Conservation (phyloP, 2,329 filamentous ascomycete genomes). For the Verticillium nubilum region DNA sequence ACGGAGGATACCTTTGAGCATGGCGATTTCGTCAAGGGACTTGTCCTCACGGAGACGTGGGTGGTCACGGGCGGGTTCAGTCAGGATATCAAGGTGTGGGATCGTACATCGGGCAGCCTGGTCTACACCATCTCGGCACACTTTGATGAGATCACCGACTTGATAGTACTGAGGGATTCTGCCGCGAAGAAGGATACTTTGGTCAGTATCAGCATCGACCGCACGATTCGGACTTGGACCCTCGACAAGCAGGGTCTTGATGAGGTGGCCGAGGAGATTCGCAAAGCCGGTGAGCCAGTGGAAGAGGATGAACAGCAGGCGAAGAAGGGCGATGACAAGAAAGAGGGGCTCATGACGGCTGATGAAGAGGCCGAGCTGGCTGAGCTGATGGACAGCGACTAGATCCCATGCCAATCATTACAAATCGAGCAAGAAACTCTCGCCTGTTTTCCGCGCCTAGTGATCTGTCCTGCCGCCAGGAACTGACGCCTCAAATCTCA, state of each 20-base stretch:
- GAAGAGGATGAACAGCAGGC: slow-evolving; percentile 41
- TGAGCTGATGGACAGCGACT: slow-evolving; percentile 79
- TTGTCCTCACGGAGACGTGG: slow-evolving; percentile 71
- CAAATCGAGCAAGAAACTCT: background rate
- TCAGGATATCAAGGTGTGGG: slow-evolving; percentile 90
- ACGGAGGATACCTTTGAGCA: slow-evolving; percentile 70
- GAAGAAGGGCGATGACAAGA: slow-evolving; percentile 34
- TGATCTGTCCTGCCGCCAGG: too few relatives aligned
- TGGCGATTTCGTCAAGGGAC: slow-evolving; percentile 83
- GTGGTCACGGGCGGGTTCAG: slow-evolving; percentile 84
- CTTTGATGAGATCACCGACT: slow-evolving; percentile 85
- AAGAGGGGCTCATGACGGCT: slow-evolving; percentile 61
- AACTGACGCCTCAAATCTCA: too few relatives aligned
- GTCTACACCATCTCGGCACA: slow-evolving; percentile 75
- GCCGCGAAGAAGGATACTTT: slow-evolving; percentile 40
- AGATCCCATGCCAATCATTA: slow-evolving; percentile 4
- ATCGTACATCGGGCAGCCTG: slow-evolving; percentile 65
- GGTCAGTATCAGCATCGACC: slow-evolving; percentile 84
- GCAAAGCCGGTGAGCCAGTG: slow-evolving; percentile 43
- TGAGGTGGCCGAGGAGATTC: slow-evolving; percentile 37
- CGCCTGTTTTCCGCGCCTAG: too few relatives aligned
- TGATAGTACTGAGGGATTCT: slow-evolving; percentile 53
- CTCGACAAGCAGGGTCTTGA: slow-evolving; percentile 57
- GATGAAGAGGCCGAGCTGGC: slow-evolving; percentile 93
- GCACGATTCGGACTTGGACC: slow-evolving; percentile 80